Evolutionary conservation across 148 eudicot species (phyloP).

Genomic region (Oxyria digyna): DNA sequence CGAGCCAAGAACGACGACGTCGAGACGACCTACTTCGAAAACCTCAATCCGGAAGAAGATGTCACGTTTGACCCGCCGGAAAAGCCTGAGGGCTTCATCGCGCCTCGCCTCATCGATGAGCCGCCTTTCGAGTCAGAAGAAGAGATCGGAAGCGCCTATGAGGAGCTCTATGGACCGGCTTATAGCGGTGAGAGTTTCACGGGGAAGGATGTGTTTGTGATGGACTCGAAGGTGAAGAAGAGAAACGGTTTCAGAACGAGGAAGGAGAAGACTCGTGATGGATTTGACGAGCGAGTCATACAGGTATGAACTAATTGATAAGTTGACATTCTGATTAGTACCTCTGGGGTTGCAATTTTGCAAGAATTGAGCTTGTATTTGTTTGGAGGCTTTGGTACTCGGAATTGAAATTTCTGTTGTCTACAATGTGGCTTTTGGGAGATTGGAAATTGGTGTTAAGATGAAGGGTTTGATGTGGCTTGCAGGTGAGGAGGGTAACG

Average conservation of each 20-base stretch:
- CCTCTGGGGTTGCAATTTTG: background rate
- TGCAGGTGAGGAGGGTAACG: constrained; percentile 84
- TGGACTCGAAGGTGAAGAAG: constrained; percentile 68
- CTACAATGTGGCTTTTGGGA: background rate
- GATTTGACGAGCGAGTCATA: constrained; percentile 66
- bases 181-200: constrained; percentile 54
- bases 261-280: constrained; percentile 72
- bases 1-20: constrained; percentile 17
- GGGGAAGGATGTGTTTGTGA: constrained; percentile 58
- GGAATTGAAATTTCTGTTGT: background rate
- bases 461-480: background rate
- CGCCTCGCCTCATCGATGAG: constrained; percentile 59
- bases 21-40: constrained; percentile 39
- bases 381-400: background rate
- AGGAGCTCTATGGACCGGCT: constrained; percentile 77
- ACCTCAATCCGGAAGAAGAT: constrained; percentile 35
- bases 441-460: background rate
- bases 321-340: background rate
- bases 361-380: background rate
- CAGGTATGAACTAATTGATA: constrained; percentile 19
- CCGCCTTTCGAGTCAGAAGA: constrained; percentile 59
- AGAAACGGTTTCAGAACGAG: constrained; percentile 37
- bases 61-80: constrained; percentile 43
- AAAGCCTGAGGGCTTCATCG: constrained; percentile 46
- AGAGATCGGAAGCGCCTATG: constrained; percentile 57